Percentiles rank a stretch among this genome's conserved stretches.
Conservation (phyloP, 495 filamentous ascomycete genomes). For the Antarctomyces pellizariae region DNA sequence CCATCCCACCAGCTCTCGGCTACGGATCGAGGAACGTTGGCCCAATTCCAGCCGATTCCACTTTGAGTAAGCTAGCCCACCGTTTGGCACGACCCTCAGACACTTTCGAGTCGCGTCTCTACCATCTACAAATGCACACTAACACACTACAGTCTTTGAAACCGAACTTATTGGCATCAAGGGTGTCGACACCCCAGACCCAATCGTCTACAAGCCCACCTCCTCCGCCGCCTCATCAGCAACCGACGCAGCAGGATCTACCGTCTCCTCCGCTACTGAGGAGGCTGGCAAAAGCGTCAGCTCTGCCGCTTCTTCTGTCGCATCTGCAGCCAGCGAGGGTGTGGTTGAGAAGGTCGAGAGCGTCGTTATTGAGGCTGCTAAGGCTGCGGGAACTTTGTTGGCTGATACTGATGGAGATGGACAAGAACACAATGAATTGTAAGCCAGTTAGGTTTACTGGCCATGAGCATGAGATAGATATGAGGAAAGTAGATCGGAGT, state of each 20-base stretch:
- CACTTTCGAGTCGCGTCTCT: constrained; percentile 7
- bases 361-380: constrained; percentile 19
- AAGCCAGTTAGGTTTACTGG: too few relatives aligned
- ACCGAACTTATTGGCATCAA: constrained; percentile 77
- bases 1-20: constrained; percentile 65
- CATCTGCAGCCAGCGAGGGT: constrained; percentile 17
- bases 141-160: constrained; percentile 43
- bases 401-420: constrained; percentile 23
- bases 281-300: constrained; percentile 19
- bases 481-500: too few relatives aligned
- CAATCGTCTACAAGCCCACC: constrained; percentile 21
- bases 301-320: constrained; percentile 21
- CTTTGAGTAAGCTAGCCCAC: constrained; percentile 29
- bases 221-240: constrained; percentile 8
- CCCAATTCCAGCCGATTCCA: constrained; percentile 56
- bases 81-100: not conserved
- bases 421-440: constrained; percentile 30
- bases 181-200: constrained; percentile 39
- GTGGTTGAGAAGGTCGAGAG: constrained; percentile 21
- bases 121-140: constrained; percentile 10
- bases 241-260: constrained; percentile 19
- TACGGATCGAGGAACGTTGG: constrained; percentile 60
- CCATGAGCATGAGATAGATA: too few relatives aligned
- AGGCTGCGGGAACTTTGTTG: constrained; percentile 20
- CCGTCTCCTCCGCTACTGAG: constrained; percentile 18